phyloP scores from a whole-genome alignment of 1,284 basidiomycete genomes.

The Ustilago trichophora region DNA sequence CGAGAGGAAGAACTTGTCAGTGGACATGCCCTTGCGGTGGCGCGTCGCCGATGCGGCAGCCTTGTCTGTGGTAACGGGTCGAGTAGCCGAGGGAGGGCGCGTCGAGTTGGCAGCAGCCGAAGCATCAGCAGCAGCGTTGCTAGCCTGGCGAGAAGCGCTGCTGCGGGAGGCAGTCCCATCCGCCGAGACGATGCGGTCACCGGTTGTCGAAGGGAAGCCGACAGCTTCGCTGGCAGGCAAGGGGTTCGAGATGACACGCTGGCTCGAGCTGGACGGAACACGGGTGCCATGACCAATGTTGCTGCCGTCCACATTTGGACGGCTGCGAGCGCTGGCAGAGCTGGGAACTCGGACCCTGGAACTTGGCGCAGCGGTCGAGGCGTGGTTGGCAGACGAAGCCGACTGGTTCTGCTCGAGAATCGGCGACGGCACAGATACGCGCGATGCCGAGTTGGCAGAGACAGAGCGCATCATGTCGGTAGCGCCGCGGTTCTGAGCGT shows the following conservation, averaged over 20 bases:
- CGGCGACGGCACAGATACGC: conserved; percentile 34
- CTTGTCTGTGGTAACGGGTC: conserved; percentile 10
- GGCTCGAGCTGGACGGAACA: conserved; percentile 9
- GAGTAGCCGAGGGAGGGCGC: conserved; percentile 14
- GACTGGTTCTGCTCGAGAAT: conserved; percentile 30
- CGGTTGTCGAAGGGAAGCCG: conserved; percentile 27
- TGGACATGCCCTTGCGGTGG: conserved; percentile 62
- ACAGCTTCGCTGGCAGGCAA: conserved; percentile 23
- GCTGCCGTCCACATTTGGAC: conserved; percentile 1
- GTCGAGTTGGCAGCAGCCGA: conserved; percentile 3
- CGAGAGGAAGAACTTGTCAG: conserved; percentile 59
- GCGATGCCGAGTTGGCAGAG: conserved; percentile 32
- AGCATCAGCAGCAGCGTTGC: conserved; percentile 1
- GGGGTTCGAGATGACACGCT: conserved; percentile 25
- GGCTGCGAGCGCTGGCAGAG: conserved; percentile 17
- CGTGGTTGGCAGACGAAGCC: background rate
- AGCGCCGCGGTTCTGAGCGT: conserved; percentile 1
- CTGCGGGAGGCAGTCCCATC: conserved; percentile 3
- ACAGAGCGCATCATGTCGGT: conserved; percentile 40
- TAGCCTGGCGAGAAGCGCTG: conserved; percentile 2
- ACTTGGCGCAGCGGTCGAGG: conserved; percentile 2
- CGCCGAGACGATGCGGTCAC: conserved; percentile 8
- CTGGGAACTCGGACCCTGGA: conserved; percentile 21
- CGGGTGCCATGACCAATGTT: background rate
- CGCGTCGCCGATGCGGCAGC: conserved; percentile 24